Base-by-base conservation (phyloP, 768 basidiomycete genomes). In the Cystofilobasidium macerans region DNA sequence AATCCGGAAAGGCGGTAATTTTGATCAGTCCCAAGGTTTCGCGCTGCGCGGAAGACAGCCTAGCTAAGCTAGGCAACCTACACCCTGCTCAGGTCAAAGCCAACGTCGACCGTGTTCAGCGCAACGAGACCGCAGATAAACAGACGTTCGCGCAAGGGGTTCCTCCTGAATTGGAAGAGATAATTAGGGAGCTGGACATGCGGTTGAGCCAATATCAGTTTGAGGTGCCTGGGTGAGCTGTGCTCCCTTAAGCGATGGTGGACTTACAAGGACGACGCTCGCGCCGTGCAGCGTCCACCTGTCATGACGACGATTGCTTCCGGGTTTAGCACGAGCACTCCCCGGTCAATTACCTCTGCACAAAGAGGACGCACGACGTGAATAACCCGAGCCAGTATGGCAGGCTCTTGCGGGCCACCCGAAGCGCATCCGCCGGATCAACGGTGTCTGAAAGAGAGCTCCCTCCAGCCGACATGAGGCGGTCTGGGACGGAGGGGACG, bases 261-360 rank as follows among this genome's bases (percentile, higher is more conserved):
- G 42, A 42, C 42, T 5, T 20, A 42, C 42, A 6, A 54, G 51
- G 51, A 54, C 51, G 51, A 54, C 30, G 30, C 51, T 54, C 18
- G 51, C 51, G 28, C 51, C 51, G 28, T 54, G 51, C 51, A 54
- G 51, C 28, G 51, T 32, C 51, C 51, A 54, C 5, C 43, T 45
- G 43, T 20, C 6, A 11, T 5, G 8, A 5, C 11, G 38, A 11
- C 11, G 18, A 45, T 45, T 20, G 43, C 9, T 12, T 12, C 13
- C 11, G 18, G 13, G 9, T 45, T 45, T 5, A 45, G 11, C 13
- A 14, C 43, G 11, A 5, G 20, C 9, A 20, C 13, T 14, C 43
- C 11, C 9, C 13, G 43, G 11, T 5, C 43, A 45, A 20, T 5
- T 11, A 45, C 13, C 43, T 5, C 16, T 40, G 38, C 38, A 20